These are phyloP conservation scores for Xylariaceae sp. DNA, from an alignment of 2,329 filamentous ascomycete species.

Conservation along the genomic window DNA sequence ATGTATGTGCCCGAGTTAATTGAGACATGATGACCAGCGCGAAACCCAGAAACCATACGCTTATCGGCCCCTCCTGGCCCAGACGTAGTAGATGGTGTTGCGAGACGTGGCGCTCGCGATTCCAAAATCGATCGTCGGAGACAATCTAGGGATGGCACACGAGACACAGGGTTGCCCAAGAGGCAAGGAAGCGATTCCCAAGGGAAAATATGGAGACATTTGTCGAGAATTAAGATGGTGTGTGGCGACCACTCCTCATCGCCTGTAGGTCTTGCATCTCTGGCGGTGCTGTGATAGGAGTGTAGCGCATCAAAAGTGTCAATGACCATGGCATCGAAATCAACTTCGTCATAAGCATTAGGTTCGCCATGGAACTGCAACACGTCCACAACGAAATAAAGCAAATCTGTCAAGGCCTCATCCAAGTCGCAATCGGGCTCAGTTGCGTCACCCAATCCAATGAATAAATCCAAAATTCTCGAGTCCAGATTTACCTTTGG, in stretches of 20 bases:
- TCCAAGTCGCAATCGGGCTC: conserved; percentile 72
- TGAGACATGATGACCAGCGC: conserved; percentile 55
- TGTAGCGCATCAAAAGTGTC: conserved; percentile 83
- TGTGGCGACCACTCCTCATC: conserved; percentile 52
- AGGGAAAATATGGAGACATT: conserved; percentile 83
- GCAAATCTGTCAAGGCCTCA: conserved; percentile 83
- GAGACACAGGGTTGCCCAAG: conserved; percentile 73
- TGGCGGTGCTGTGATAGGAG: conserved; percentile 64
- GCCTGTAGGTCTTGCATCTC: conserved; percentile 34
- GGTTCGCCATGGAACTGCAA: conserved; percentile 94
- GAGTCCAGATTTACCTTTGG: conserved; percentile 50
- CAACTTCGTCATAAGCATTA: conserved; percentile 96
- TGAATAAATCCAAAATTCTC: conserved; percentile 79
- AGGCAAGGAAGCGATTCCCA: conserved; percentile 96
- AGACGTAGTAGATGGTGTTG: conserved; percentile 2
- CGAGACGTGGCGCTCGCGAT: conserved; percentile 35
- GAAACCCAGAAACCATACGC: conserved; percentile 17
- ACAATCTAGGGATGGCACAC: conserved; percentile 82
- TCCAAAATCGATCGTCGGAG: conserved; percentile 71
- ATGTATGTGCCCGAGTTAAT: conserved; percentile 67
- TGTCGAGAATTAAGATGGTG: conserved; percentile 87
- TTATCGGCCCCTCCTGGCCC: neutral
- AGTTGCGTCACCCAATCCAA: conserved; percentile 75
- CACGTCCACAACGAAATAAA: conserved; percentile 96
- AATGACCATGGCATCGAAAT: conserved; percentile 88